Base-by-base conservation (phyloP, 176 grass and related monocot species). In the Tuctoria greenei region DNA sequence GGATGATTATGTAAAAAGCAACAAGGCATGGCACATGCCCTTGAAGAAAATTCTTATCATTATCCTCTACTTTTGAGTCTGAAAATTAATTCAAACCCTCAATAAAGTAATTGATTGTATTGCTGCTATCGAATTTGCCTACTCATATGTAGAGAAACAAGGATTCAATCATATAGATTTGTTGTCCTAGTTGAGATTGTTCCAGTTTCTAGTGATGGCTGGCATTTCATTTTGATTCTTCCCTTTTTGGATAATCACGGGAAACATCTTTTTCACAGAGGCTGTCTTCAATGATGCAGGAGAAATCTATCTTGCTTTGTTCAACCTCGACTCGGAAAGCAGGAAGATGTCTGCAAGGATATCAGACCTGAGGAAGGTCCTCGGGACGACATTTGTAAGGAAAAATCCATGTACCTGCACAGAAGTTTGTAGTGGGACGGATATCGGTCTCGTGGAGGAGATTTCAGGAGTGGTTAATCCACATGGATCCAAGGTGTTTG, bases 241-340 rank as follows among this genome's bases (percentile, higher is more conserved):
- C 20, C 28, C 39, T 49, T 55, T 42, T 64, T 26, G 36, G 44
- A 76, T 39, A 77, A 47, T 40, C 18, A 26, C 17, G 4, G 34
- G 14, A 40, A 49, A 31, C 7, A 12, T 14, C 4, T 49, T 24
- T 4, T 40, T 3, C 46, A n/a, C 15, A 61, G 35, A 51, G 2
- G 36, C 47, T 84, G 6, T 37, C n/a, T 77, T 20, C 44, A 18
- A 60, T 81, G 24, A 27, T 67, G 24, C 27, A 96, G 93, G 93
- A 61, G 89, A 96, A 96, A 87, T 96, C 43, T 92, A 92, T 71
- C 78, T 96, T 4, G 73, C 86, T 5, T 92, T 96, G 83, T 96
- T 96, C 78, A 96, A 96, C 66, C 88, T 95, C 0, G 87, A 89
- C 77, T 63, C 74, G 1, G 8, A 7, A 24, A 88, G 46, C 10